These are phyloP conservation scores for Boletellus deceptivus DNA, from an alignment of 1,284 basidiomycete genomes.

Conservation along the genomic window DNA sequence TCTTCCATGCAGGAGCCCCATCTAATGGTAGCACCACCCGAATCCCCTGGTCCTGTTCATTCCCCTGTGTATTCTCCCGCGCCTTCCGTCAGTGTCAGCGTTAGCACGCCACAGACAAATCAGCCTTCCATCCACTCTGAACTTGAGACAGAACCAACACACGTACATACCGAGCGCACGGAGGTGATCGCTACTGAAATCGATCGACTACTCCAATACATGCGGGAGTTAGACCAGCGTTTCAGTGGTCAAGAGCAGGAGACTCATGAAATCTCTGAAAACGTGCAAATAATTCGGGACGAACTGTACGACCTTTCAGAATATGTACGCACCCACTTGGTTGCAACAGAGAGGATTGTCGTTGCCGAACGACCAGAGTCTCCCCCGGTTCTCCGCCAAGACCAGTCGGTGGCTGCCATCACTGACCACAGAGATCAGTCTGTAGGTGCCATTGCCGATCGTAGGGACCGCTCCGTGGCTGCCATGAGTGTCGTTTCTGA, in stretches of 20 bases:
- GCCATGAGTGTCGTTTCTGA: slow-evolving; percentile 29
- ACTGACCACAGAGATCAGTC: slow-evolving; percentile 21
- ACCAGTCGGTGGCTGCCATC: slow-evolving; percentile 42
- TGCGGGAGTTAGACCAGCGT: slow-evolving; percentile 56
- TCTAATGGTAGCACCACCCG: slow-evolving; percentile 37
- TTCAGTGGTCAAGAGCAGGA: slow-evolving; percentile 50
- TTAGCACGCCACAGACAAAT: slow-evolving; percentile 62
- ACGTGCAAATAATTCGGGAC: slow-evolving; percentile 58
- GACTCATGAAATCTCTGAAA: slow-evolving; percentile 55
- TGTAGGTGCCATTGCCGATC: slow-evolving; percentile 35
- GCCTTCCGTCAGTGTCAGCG: slow-evolving; percentile 53
- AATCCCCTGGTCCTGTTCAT: slow-evolving; percentile 31
- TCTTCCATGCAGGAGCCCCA: slow-evolving; percentile 12
- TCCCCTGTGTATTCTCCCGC: slow-evolving; percentile 28
- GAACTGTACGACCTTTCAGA: slow-evolving; percentile 60
- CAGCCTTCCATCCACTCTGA: slow-evolving; percentile 55
- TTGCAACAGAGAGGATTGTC: slow-evolving; percentile 22
- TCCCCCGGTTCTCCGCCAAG: slow-evolving; percentile 37
- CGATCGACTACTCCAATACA: slow-evolving; percentile 59
- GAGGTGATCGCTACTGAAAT: slow-evolving; percentile 62
- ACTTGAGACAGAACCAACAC: slow-evolving; percentile 47
- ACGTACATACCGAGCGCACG: slow-evolving; percentile 26
- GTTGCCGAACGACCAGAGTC: slow-evolving; percentile 13
- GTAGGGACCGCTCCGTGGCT: slow-evolving; percentile 43
- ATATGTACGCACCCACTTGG: slow-evolving; percentile 31